Percentiles rank a stretch among this genome's conserved stretches.
Conservation (phyloP, 768 basidiomycete species). For the Hypsizygus marmoreus region DNA sequence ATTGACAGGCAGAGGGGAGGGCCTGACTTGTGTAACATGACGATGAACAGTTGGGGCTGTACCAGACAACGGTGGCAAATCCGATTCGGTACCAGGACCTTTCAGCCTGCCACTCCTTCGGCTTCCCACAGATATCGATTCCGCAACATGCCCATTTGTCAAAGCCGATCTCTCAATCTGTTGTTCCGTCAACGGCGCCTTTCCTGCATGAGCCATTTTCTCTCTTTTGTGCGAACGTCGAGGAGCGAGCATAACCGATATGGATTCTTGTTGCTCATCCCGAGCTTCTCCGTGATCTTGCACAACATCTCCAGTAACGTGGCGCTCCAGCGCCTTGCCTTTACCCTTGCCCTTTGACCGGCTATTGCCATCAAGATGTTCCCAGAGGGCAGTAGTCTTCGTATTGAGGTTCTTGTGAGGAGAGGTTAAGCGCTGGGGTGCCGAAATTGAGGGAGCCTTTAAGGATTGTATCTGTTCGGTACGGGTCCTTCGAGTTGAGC, state of each 20-base stretch:
- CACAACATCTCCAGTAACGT: not conserved
- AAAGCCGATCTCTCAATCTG: slow-evolving; percentile 9
- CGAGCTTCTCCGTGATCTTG: slow-evolving; percentile 7
- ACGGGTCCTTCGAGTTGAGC: slow-evolving; percentile 62
- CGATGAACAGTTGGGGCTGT: not conserved
- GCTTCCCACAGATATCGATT: slow-evolving; percentile 12
- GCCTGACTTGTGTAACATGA: slow-evolving; percentile 1
- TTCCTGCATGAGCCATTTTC: not conserved
- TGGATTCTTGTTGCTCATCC: not conserved
- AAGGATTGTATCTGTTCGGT: slow-evolving; percentile 54
- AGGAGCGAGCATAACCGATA: slow-evolving; percentile 8
- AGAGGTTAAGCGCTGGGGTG: slow-evolving; percentile 22
- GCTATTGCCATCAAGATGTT: slow-evolving; percentile 27
- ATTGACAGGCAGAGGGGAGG: too few species aligned
- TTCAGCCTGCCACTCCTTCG: slow-evolving; percentile 21
- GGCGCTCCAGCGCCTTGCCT: slow-evolving; percentile 5
- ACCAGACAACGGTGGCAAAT: slow-evolving; percentile 9
- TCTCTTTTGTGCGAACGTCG: not conserved
- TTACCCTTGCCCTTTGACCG: slow-evolving; percentile 14
- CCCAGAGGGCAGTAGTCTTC: slow-evolving; percentile 31
- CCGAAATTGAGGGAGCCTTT: slow-evolving; percentile 27
- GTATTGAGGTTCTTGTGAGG: slow-evolving; percentile 26
- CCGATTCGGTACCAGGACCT: slow-evolving; percentile 1
- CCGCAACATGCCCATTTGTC: slow-evolving; percentile 2
- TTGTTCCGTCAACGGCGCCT: slow-evolving; percentile 6